Evolutionary conservation across 805 yeast species (phyloP).

Genomic region (Clavispora phyllophila): DNA sequence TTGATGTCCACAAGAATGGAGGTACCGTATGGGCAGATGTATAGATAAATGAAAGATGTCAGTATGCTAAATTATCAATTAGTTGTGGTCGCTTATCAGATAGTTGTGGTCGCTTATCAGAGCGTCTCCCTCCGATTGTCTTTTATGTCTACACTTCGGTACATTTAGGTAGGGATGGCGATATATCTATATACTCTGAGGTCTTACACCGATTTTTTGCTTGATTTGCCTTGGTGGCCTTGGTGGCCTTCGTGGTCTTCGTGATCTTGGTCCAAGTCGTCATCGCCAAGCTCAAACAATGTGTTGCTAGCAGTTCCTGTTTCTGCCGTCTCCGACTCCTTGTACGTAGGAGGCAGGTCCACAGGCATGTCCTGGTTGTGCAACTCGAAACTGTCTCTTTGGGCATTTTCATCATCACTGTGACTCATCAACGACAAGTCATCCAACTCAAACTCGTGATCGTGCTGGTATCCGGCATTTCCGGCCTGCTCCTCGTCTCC

Average conservation of each 20-base stretch:
- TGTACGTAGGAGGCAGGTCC: slow-evolving; percentile 30
- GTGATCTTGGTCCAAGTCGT: slow-evolving; percentile 17
- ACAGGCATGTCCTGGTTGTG: slow-evolving; percentile 14
- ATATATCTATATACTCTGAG: not conserved
- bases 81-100: too few species aligned
- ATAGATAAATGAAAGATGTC: slow-evolving; percentile 1
- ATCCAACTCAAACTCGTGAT: slow-evolving; percentile 57
- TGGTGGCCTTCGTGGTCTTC: not conserved
- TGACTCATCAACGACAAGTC: slow-evolving; percentile 51
- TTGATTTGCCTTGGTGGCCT: not conserved
- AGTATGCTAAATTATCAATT: too few species aligned
- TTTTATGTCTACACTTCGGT: not conserved
- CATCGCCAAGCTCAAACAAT: slow-evolving; percentile 39
- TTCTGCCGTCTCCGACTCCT: slow-evolving; percentile 14
- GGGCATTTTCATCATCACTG: slow-evolving; percentile 33
- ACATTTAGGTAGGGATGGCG: not conserved
- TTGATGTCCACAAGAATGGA: slow-evolving; percentile 32
- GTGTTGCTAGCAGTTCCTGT: slow-evolving; percentile 22
- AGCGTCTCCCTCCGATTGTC: too few species aligned
- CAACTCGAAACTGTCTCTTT: slow-evolving; percentile 37
- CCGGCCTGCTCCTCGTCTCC: slow-evolving; percentile 33
- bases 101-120: too few species aligned
- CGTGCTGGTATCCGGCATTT: slow-evolving; percentile 25
- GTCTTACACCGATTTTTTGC: not conserved
- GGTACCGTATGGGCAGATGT: slow-evolving; percentile 39